These are phyloP conservation scores for Aurantiochytrium sp. DNA, from an alignment of 108 stramenopile species.

Conservation along the genomic window DNA sequence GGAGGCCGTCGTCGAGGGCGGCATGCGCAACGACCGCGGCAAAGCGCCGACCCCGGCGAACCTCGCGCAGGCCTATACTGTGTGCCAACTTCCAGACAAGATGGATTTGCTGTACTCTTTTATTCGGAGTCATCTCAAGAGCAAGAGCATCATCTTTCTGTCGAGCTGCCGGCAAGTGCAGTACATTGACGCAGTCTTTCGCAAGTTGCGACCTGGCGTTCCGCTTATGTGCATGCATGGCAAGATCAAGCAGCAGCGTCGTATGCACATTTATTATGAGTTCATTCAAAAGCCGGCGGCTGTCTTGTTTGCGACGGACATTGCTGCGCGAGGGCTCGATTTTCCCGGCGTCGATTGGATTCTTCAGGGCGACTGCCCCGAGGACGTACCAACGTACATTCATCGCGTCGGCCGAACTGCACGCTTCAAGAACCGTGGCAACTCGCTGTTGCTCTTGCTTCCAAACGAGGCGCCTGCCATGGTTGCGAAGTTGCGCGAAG, in stretches of 20 bases:
- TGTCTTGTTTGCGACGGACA: constrained; percentile 90
- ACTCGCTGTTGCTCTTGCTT: constrained; percentile 71
- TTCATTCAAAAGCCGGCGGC: constrained; percentile 70
- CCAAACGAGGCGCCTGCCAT: constrained; percentile 74
- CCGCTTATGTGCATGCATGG: constrained; percentile 96
- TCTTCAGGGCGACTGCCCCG: constrained; percentile 92
- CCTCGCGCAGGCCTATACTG: constrained; percentile 76
- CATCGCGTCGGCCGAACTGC: constrained; percentile 94
- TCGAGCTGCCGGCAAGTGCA: constrained; percentile 90
- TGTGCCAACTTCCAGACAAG: constrained; percentile 79
- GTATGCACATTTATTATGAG: constrained; percentile 89
- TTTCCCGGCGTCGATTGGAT: constrained; percentile 98
- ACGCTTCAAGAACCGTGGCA: constrained; percentile 68
- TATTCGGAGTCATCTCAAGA: constrained; percentile 82
- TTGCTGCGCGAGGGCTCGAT: constrained; percentile 89
- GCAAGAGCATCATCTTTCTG: constrained; percentile 92
- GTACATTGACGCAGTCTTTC: constrained; percentile 79
- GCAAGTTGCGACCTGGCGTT: constrained; percentile 85
- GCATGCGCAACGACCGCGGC: constrained; percentile 24
- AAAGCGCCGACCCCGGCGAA: constrained; percentile 64
- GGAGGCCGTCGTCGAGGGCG: neutral
- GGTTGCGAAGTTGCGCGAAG: constrained; percentile 35
- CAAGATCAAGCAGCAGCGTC: constrained; percentile 83
- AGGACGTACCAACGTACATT: constrained; percentile 71
- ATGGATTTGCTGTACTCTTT: constrained; percentile 90